phyloP scores from a whole-genome alignment of 306 rosid species.

The Rosa persica region DNA sequence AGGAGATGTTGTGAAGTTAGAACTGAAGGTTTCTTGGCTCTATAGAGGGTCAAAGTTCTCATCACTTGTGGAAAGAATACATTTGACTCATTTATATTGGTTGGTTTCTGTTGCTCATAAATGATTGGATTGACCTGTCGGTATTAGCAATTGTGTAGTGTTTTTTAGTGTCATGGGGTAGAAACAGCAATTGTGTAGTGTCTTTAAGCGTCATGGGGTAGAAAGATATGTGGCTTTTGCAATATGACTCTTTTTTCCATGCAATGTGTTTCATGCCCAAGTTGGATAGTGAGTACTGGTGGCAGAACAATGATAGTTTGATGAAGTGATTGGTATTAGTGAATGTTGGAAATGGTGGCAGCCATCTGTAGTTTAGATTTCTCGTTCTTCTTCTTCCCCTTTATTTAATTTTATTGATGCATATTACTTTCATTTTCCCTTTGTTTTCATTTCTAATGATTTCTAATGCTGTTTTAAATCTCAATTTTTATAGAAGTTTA shows the following conservation, averaged over 20 bases:
- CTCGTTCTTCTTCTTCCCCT: not conserved
- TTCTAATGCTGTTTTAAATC: not conserved
- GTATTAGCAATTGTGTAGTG: not conserved
- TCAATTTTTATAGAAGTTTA: not conserved
- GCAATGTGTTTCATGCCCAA: not conserved
- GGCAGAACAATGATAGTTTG: not conserved
- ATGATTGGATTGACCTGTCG: not conserved
- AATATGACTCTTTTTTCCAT: not conserved
- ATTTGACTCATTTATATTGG: not conserved
- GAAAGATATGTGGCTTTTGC: not conserved
- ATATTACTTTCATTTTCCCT: not conserved
- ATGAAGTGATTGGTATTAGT: not conserved
- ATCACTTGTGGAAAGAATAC: not conserved
- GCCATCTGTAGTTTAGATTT: not conserved
- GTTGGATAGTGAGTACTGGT: not conserved
- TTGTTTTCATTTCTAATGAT: not conserved
- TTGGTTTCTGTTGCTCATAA: not conserved
- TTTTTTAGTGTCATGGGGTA: not conserved
- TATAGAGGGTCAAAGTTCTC: not conserved
- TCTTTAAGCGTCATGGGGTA: not conserved
- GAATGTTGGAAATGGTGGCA: not conserved
- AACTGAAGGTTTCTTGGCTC: not conserved
- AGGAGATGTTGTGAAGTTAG: not conserved
- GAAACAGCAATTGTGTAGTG: no score
- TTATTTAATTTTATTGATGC: not conserved